Evolutionary conservation across 257 asterid species (phyloP), one percentile per base, ranked within the genome.

Genomic region (Forsythia viridissima): DNA sequence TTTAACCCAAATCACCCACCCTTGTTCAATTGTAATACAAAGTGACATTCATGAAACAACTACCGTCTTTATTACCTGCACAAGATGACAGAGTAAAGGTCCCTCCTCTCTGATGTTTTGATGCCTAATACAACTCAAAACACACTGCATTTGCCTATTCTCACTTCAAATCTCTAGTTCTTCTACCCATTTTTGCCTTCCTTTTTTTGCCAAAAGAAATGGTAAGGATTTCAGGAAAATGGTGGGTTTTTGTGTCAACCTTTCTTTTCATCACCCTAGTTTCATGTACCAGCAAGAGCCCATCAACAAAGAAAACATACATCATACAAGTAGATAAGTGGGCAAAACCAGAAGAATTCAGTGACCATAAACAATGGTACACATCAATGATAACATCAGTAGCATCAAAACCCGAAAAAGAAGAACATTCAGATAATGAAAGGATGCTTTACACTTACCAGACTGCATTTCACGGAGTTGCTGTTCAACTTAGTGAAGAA

Each of bases 401-500:
- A 13, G 71, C 79, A 24, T 71, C 86, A 9, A 74, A 16, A 59
- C 1, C 80, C 4, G 41, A 71, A 20, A 40, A 70, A 46, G 72
- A 61, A 67, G 80, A 67, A 0, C 74, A 59, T 9, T 41, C 39
- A 15, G 83, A 20, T 0, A 86, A 86, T 4, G 84, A 88, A 2
- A 77, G 99, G 84, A 86, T 93, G 10, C 41, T 95, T 34, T 95
- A 93, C 91, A 87, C 52, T 37, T 95, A 93, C 85, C 84, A 85
- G 51, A 87, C 97, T 6, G 94, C 97, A 15, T 90, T 95, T 41
- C 97, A 95, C 61, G 99, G 99, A 43, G 82, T 93, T 40, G 98
- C 99, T 3, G 99, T 93, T 42, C 89, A 72, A 48, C 89, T 95
- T 6, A 87, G 76, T 8, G 84, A 79, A 21, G 87, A 88, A 37